Evolutionary conservation across 78 protist species (phyloP), one percentile per base, ranked within the genome.

Genomic region (Dictyostelium capitatum): DNA sequence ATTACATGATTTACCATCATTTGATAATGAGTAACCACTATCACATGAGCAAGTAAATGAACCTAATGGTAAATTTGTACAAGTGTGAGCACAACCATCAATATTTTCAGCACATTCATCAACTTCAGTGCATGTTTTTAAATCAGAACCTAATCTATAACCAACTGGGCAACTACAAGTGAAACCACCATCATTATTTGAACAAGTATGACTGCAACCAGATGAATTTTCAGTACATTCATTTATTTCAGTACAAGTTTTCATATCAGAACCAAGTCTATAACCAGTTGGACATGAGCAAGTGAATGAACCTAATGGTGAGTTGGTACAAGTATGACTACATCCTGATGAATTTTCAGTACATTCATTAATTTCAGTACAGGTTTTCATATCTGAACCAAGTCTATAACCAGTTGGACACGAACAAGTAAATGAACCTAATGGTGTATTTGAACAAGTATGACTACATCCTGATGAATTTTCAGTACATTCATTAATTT

Each of bases 261-360:
- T 20, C 47, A n/a, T n/a, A 46, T 73, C 56, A 73, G 14, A 17
- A 73, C 46, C n/a, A 8, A 73, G n/a, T 73, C 37, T n/a, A 47
- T 73, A 73, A 0, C 79, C 79, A 8, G 57, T 14, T 20, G 14
- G 15, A n/a, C 79, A 73, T n/a, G 79, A 73, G n/a, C 79, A 73
- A 20, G 51, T 23, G 17, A 73, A 73, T 20, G 32, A 3, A 46
- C 79, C 79, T 37, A 37, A n/a, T 5, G 25, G 11, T 46, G 30
- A 11, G 20, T 73, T 73, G 0, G 56, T 73, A 47, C 79, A 73
- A 46, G 11, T 23, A 7, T 73, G 79, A 46, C 11, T 10, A 47
- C 79, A 73, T 20, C 56, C 56, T 46, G 17, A 57, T 46, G 19
- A 46, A 47, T 46, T 47, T 9, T 10, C n/a, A 0, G 59, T 6